Evolutionary conservation across 345 rosid genomes (phyloP), one percentile per base, ranked within the genome.

Genomic region (Hirschfeldia incana): DNA sequence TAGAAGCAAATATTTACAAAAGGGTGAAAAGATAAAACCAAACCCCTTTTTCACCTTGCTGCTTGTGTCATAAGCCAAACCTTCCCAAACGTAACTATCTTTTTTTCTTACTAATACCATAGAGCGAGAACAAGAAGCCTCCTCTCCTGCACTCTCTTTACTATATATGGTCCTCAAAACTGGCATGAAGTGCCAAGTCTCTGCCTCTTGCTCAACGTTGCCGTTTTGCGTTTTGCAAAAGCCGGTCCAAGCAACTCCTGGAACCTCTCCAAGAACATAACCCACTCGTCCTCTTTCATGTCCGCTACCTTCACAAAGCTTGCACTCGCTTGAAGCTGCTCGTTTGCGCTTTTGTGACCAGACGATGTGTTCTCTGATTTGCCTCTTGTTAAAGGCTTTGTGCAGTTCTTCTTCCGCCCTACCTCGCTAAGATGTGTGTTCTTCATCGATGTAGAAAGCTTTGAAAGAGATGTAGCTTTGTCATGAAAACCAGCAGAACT

Each of bases 181-280:
- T 92, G 97, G 90, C 99, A 96, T 3, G 98, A 96, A 59, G 97
- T 93, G 39, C 99, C 98, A 4, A 96, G 97, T 91, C 98, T 92
- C 94, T 90, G 98, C 82, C 86, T 91, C 89, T 87, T 93, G 46
- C 94, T 92, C 69, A 81, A 8, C 15, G 90, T 85, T 34, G 86
- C 85, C 1, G 90, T 87, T 84, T 92, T 92, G 29, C 97, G 89
- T 60, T 84, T 86, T 0, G 78, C 88, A 29, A 93, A 93, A 67
- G 94, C 98, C 6, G 92, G 94, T 39, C 66, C 36, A 65, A 96
- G 89, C 73, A 91, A 80, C 70, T 87, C 97, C 70, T 84, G 90
- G 69, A 92, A 92, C 85, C 84, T 93, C 57, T 92, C 98, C 72
- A 90, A 59, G 82, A 96, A 95, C 78, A 84, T 53, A 6, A 21